phyloP scores from a whole-genome alignment of 345 rosid genomes.

The Hibiscus mutabilis region DNA sequence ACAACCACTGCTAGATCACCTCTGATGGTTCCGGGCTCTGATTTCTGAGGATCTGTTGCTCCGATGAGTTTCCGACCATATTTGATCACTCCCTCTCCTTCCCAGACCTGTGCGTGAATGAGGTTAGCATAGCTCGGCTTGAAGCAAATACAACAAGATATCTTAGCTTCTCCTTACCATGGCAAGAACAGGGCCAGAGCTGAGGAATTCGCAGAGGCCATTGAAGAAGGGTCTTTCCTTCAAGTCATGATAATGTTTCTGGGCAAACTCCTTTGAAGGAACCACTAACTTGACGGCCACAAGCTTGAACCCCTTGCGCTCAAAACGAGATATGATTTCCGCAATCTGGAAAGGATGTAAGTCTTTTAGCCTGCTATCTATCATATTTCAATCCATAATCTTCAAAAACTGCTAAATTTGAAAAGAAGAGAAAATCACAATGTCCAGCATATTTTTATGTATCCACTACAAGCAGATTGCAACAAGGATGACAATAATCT shows the following conservation, averaged over 20 bases:
- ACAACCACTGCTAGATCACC: slow-evolving; percentile 82
- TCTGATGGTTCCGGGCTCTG: slow-evolving; percentile 75
- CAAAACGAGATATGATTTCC: slow-evolving; percentile 83
- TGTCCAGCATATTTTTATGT: not conserved
- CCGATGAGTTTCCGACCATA: slow-evolving; percentile 95
- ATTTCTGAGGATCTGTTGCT: slow-evolving; percentile 49
- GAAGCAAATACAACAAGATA: not conserved
- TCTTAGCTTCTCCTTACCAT: slow-evolving; percentile 47
- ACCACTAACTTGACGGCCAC: slow-evolving; percentile 69
- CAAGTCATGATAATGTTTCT: slow-evolving; percentile 88
- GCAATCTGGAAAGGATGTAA: slow-evolving; percentile 44
- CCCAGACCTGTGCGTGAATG: slow-evolving; percentile 76
- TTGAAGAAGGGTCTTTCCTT: slow-evolving; percentile 90
- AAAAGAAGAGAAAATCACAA: not conserved
- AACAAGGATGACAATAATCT: not conserved
- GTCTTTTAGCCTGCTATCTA: not conserved
- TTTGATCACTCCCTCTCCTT: slow-evolving; percentile 92
- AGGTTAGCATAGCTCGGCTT: not conserved
- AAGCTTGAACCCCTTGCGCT: slow-evolving; percentile 95
- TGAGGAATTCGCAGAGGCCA: slow-evolving; percentile 87
- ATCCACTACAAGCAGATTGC: not conserved
- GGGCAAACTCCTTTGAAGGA: slow-evolving; percentile 85
- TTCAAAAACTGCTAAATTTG: not conserved
- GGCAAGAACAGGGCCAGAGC: slow-evolving; percentile 96
- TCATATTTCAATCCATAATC: not conserved